phyloP scores from a whole-genome alignment of 805 yeast genomes.

The Suhomyces canberraensis region DNA sequence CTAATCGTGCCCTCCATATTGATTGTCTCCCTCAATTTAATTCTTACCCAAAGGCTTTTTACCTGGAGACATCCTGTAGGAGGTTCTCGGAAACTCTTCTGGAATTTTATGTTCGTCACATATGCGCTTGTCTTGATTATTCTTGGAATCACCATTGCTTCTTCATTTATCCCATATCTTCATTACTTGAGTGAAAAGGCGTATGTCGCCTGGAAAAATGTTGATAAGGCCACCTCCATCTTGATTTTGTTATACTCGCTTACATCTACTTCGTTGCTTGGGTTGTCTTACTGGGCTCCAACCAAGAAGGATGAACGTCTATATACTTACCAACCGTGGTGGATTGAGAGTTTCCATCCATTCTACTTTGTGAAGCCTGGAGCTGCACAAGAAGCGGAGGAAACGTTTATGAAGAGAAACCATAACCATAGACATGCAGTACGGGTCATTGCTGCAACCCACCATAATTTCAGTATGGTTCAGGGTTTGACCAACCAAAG shows the following conservation, averaged over 20 bases:
- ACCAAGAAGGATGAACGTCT: slow-evolving; percentile 18
- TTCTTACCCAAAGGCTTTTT: slow-evolving; percentile 16
- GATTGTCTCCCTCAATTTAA: slow-evolving; percentile 14
- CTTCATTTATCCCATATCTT: slow-evolving; percentile 13
- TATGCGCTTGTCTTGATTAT: slow-evolving; percentile 9
- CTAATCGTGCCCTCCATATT: slow-evolving; percentile 13
- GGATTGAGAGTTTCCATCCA: slow-evolving; percentile 19
- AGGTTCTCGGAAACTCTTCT: slow-evolving; percentile 15
- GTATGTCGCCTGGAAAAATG: slow-evolving; percentile 8
- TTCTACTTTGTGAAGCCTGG: slow-evolving; percentile 18
- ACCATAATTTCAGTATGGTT: slow-evolving; percentile 16
- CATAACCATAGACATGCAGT: slow-evolving; percentile 20
- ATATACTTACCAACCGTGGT: slow-evolving; percentile 24
- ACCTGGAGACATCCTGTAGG: slow-evolving; percentile 22
- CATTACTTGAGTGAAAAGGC: slow-evolving; percentile 4
- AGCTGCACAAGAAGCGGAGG: slow-evolving; percentile 19
- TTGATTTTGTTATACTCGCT: slow-evolving; percentile 13
- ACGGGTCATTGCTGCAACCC: slow-evolving; percentile 21
- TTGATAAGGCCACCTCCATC: slow-evolving; percentile 11
- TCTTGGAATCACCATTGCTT: slow-evolving; percentile 11
- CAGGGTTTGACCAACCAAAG: slow-evolving; percentile 15
- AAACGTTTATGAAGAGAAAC: slow-evolving; percentile 18
- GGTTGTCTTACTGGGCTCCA: slow-evolving; percentile 19
- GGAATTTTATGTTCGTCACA: slow-evolving; percentile 12
- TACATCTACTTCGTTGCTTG: slow-evolving; percentile 15